Base-by-base conservation (phyloP, 2,329 filamentous ascomycete species). In the Scedosporium apiospermum region DNA sequence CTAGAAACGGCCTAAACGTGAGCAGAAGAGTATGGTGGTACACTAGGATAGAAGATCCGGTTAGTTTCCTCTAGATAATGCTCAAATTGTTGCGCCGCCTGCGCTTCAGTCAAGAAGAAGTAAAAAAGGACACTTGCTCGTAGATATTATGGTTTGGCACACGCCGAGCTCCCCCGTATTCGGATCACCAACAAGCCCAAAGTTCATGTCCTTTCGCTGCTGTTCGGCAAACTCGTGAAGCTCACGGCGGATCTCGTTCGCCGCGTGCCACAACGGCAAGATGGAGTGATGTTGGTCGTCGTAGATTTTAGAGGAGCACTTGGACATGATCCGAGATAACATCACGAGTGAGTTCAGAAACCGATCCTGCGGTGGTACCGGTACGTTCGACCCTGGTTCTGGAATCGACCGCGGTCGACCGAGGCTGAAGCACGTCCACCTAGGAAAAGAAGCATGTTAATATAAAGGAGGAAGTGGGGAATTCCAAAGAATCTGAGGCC, bases 1-100 rank as follows among this genome's bases (percentile, higher is more conserved):
- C 76, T 27, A 79, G 63, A 62, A 79, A 79, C 4, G 77, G 77
- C 0, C 77, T 72, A 61, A 78, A 78, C 0, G 75, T 78, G 6
- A 79, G 64, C 3, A 78, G 65, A 1, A 78, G 64, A 1, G 74
- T 76, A 58, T 76, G 75, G 34, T 78, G 74, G 55, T 78, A 79
- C 46, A 77, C 77, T 79, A 12, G 63, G 2, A 18, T 2, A 3
- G 0, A 5, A 44, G 4, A 49, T 6, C 6, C 23, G 26, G 6
- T 57, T 30, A 42, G 26, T 27, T 1, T 6, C 27, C 5, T 7
- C n/a, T 6, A 7, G 1, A 7, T 21, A 23, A 23, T 49, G 5
- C n/a, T 46, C 44, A n/a, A 6, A n/a, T n/a, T 46, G 5, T 6
- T 21, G 4, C 44, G 14, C 7, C 2, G 18, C 14, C 1, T 21